Evolutionary conservation across 202 grass and related monocot species (phyloP).

Genomic region (Panicum hallii): DNA sequence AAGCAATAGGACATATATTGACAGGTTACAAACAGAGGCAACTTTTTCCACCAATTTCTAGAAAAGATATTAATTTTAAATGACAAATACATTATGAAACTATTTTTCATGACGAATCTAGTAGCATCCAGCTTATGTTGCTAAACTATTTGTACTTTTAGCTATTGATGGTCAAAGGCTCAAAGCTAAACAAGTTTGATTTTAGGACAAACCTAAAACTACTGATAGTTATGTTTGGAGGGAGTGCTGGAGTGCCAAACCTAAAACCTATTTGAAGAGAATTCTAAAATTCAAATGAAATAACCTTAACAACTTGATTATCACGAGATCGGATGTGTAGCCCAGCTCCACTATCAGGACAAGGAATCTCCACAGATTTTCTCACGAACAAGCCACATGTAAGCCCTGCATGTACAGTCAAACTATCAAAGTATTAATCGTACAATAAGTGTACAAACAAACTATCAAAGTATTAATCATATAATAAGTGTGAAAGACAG

Average conservation of each 20-base stretch:
- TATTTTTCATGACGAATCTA: no score
- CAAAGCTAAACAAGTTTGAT: neutral
- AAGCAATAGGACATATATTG: no score
- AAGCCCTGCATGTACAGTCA: constrained; percentile 63
- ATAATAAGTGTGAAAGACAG: neutral
- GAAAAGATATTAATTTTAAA: no score
- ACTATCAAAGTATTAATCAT: neutral
- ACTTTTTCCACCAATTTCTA: no score
- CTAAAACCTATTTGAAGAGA: neutral
- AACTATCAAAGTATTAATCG: neutral
- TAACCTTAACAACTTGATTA: constrained; percentile 69
- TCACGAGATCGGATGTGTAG: constrained; percentile 80
- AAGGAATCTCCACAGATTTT: constrained; percentile 69
- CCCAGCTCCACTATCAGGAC: constrained; percentile 82
- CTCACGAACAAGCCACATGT: constrained; percentile 87
- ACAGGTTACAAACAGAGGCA: no score
- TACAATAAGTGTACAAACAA: constrained; percentile 14
- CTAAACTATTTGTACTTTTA: no score
- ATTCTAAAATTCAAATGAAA: constrained; percentile 21
- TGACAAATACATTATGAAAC: no score
- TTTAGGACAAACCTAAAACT: no score
- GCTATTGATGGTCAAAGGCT: no score
- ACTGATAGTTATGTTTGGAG: neutral
- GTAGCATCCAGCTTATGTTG: no score
- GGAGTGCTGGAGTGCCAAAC: no score